Base-by-base conservation (phyloP, 768 basidiomycete species). In the Leccinum subtestaceum region DNA sequence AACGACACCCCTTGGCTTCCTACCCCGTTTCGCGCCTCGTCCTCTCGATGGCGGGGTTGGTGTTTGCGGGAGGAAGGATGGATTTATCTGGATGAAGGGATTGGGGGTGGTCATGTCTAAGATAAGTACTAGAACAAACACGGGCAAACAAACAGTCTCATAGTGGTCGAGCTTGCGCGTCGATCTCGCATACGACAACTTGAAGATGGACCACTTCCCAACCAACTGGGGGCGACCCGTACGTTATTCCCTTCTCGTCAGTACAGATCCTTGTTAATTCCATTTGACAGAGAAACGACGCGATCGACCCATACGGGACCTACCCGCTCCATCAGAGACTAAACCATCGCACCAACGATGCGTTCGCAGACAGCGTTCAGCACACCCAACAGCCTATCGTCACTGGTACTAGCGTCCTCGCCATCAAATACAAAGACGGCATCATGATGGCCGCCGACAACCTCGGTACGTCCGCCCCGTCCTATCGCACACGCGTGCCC, bases 391-490 rank as follows among this genome's bases (percentile, higher is more conserved):
- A 95, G 67, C 97, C 97, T 10, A 87, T 98, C 60, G 93, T 98
- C 9, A 98, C 96, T 0, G 97, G 21, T 21, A 21, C 21, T 21
- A 21, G 21, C 21, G 21, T 21, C 5, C 82, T 99, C 34, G 97
- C 90, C 2, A 80, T 99, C 75, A 91, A 92, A 75, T 98, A 83
- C 82, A 94, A 95, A 74, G 94, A 93, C 67, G 97, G 97, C 9
- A 85, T 99, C 63, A 96, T 99, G 92, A 87, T 99, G 81, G 95
- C 97, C 31, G 95, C 97, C 38, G 97, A 99, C 80, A 98, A 89
- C 68, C 88, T 98, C 53, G 95, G 95, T 95, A 61, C 56, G 83
- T 72, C 53, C 58, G 8, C 32, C 19, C 38, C 23, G 51, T 38
- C 25, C 29, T 32, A 52, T 32, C 29, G 8, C 13, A 1, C 31